Conservation (phyloP, 148 eudicot species). For the Amaranthus cruentus region DNA sequence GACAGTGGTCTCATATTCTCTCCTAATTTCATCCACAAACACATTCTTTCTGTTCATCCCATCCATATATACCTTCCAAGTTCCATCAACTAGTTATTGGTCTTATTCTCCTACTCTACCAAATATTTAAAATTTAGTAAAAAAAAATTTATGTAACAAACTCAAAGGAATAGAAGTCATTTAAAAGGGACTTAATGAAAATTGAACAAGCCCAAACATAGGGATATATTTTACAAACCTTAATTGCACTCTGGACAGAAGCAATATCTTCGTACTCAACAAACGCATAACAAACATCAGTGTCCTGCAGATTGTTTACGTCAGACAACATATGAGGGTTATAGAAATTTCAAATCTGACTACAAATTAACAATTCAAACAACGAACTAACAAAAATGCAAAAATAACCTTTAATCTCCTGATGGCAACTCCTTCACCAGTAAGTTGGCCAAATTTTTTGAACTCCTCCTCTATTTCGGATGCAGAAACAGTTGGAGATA, state of each 20-base stretch:
- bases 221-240: constrained; percentile 39
- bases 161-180: no score
- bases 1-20: no score
- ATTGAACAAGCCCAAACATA: no score
- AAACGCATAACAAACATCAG: constrained; percentile 89
- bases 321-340: constrained; percentile 11
- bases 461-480: constrained; percentile 85
- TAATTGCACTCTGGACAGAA: constrained; percentile 83
- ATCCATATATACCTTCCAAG: no score
- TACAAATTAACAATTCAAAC: background rate
- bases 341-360: constrained; percentile 6
- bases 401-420: constrained; percentile 69
- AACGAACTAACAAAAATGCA: background rate
- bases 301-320: constrained; percentile 47
- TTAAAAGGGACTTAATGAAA: no score
- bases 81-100: no score
- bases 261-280: constrained; percentile 86
- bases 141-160: no score
- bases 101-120: no score
- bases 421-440: constrained; percentile 83
- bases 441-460: constrained; percentile 79
- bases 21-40: no score
- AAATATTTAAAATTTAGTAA: no score
- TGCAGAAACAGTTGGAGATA: constrained; percentile 58
- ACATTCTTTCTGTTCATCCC: no score